Conservation (phyloP, 495 filamentous ascomycete species). For the Aspergillus wentii region DNA sequence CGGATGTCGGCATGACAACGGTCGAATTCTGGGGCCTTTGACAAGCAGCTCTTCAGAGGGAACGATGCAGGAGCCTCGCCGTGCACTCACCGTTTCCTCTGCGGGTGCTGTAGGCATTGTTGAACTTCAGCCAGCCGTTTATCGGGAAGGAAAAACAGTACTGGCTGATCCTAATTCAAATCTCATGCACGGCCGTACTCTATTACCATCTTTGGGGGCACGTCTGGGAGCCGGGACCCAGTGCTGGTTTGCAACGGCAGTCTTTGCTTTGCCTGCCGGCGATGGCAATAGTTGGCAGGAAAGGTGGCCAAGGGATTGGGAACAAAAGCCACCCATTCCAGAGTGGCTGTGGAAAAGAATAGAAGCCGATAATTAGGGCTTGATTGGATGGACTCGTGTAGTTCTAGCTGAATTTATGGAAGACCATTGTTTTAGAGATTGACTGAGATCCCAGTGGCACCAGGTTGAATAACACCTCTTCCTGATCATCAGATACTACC, state of each 20-base stretch:
- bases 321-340: constrained; percentile 46
- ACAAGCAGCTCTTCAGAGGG: constrained; percentile 48
- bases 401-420: not conserved
- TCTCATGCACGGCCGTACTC: constrained; percentile 61
- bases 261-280: constrained; percentile 41
- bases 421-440: not conserved
- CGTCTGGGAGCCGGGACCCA: constrained; percentile 29
- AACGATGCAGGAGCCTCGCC: constrained; percentile 40
- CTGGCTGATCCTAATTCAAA: constrained; percentile 77
- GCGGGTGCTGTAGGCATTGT: constrained; percentile 66
- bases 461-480: too few relatives aligned
- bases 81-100: constrained; percentile 59
- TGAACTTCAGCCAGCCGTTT: constrained; percentile 42
- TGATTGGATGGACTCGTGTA: not conserved
- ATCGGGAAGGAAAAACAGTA: constrained; percentile 53
- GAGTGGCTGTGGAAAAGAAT: constrained; percentile 42
- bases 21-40: constrained; percentile 53
- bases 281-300: constrained; percentile 21
- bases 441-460: too few relatives aligned
- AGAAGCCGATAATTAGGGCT: not conserved
- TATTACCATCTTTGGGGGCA: constrained; percentile 57
- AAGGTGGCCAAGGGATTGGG: too few relatives aligned
- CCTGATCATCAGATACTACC: too few relatives aligned
- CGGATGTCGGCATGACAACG: constrained; percentile 53
- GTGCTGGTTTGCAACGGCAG: constrained; percentile 45